Percentiles rank a stretch among this genome's conserved stretches.
These are phyloP conservation scores for Pholiota microspora DNA, from an alignment of 768 basidiomycete genomes.

Conservation along the genomic window DNA sequence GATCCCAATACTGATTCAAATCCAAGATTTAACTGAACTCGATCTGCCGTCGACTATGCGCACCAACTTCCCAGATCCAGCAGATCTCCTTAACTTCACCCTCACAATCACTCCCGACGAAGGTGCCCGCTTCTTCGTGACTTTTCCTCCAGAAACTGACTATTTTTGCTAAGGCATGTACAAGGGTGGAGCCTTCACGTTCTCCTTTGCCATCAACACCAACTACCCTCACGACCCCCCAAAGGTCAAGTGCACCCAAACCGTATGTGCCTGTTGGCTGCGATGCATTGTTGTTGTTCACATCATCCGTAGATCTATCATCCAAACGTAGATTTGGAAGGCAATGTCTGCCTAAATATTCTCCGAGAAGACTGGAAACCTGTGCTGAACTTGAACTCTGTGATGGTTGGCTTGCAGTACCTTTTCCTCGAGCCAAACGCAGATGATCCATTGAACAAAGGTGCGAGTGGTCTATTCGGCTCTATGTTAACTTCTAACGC, in stretches of 20 bases:
- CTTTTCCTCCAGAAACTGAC: background rate
- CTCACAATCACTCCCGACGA: conserved; percentile 97
- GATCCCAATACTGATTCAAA: background rate
- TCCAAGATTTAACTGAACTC: conserved; percentile 89
- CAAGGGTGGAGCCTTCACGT: conserved; percentile 89
- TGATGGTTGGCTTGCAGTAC: conserved; percentile 98
- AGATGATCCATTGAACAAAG: conserved; percentile 98
- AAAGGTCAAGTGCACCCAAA: conserved; percentile 97
- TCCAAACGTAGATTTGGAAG: conserved; percentile 96
- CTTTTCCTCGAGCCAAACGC: conserved; percentile 98
- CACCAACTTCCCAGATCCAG: conserved; percentile 89
- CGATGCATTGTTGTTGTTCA: conserved; percentile 9
- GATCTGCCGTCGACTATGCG: conserved; percentile 96
- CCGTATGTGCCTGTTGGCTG: conserved; percentile 46
- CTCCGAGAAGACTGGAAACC: conserved; percentile 99
- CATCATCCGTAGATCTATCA: conserved; percentile 80
- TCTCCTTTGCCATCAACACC: conserved; percentile 94
- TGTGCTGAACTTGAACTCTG: conserved; percentile 93
- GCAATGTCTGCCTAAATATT: conserved; percentile 98
- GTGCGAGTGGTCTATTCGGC: conserved; percentile 37
- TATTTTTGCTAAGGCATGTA: conserved; percentile 77
- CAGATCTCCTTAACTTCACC: conserved; percentile 94
- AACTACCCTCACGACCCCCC: conserved; percentile 99
- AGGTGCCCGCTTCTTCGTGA: conserved; percentile 47
- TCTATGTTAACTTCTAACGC: conserved; percentile 1